These are phyloP conservation scores for Pecoramyces ruminantium DNA, from an alignment of 192 early-diverging fungal species.

Conservation along the genomic window DNA sequence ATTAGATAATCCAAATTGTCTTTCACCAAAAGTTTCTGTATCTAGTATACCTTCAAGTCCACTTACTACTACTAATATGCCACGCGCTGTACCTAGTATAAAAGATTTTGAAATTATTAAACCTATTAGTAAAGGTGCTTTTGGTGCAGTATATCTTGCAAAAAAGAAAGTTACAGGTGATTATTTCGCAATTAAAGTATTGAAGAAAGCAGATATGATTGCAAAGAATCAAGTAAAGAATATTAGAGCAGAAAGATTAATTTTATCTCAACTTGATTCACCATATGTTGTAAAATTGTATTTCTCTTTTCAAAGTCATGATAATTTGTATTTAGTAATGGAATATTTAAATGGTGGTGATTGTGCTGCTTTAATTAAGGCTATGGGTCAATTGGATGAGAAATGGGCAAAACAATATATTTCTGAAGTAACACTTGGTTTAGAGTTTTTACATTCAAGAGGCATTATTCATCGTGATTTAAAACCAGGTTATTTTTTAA, in stretches of 20 bases:
- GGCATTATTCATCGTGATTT: constrained; percentile 65
- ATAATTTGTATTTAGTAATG: constrained; percentile 72
- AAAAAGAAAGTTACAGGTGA: constrained; percentile 72
- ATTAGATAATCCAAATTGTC: constrained; percentile 7
- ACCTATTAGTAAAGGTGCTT: constrained; percentile 78
- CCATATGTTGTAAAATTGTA: constrained; percentile 72
- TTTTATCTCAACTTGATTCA: constrained; percentile 69
- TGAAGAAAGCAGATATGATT: constrained; percentile 75
- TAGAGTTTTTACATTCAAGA: constrained; percentile 60
- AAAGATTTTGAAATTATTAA: constrained; percentile 85
- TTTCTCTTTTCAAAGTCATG: constrained; percentile 67
- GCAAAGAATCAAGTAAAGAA: constrained; percentile 85
- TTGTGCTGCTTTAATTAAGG: constrained; percentile 69
- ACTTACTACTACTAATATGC: constrained; percentile 8
- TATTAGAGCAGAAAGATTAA: constrained; percentile 76
- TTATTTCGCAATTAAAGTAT: constrained; percentile 74
- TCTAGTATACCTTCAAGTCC: constrained; percentile 19
- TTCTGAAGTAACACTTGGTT: constrained; percentile 60
- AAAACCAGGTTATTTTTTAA: constrained; percentile 7
- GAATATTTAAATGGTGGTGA: constrained; percentile 82
- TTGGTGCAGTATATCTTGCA: constrained; percentile 70
- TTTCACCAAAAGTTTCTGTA: constrained; percentile 11
- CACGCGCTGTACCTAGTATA: constrained; percentile 49
- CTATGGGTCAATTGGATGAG: constrained; percentile 48
- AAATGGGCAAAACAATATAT: constrained; percentile 76